phyloP scores from a whole-genome alignment of 2,329 filamentous ascomycete genomes.

The Stagonosporopsis tanaceti region DNA sequence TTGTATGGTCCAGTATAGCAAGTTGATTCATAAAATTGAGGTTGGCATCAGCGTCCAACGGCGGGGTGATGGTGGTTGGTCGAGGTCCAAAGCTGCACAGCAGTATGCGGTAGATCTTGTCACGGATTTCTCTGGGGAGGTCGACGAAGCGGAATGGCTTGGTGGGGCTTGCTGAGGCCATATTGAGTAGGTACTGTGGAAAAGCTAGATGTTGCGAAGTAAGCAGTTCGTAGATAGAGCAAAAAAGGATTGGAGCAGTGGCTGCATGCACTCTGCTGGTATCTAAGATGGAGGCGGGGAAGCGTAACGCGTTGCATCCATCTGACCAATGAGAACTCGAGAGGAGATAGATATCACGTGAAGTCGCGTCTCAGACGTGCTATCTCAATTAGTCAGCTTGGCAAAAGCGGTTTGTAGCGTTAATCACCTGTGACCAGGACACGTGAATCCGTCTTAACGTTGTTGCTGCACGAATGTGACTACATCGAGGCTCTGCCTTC shows the following conservation, averaged over 20 bases:
- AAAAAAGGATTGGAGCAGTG: background rate
- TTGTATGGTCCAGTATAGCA: slow-evolving; percentile 1
- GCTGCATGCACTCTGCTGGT: background rate
- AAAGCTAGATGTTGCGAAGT: no score
- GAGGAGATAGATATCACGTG: background rate
- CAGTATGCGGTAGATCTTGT: slow-evolving; percentile 20
- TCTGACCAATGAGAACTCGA: background rate
- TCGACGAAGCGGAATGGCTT: slow-evolving; percentile 17
- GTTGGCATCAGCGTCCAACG: background rate
- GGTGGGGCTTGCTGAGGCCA: background rate
- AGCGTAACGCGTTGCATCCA: background rate
- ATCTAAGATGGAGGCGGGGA: background rate
- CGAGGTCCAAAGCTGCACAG: slow-evolving; percentile 14
- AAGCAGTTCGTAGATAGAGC: no score
- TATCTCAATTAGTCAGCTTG: no score
- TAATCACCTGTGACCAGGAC: background rate
- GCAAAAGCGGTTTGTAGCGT: background rate
- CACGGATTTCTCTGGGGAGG: slow-evolving; percentile 22
- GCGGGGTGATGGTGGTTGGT: background rate
- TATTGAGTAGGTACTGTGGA: background rate
- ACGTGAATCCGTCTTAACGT: no score
- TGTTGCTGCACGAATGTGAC: no score
- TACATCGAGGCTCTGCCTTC: no score
- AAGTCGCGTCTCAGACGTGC: background rate
- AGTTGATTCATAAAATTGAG: background rate